Evolutionary conservation across 1,284 basidiomycete species (phyloP).

Genomic region (Rhodotorula sp.): DNA sequence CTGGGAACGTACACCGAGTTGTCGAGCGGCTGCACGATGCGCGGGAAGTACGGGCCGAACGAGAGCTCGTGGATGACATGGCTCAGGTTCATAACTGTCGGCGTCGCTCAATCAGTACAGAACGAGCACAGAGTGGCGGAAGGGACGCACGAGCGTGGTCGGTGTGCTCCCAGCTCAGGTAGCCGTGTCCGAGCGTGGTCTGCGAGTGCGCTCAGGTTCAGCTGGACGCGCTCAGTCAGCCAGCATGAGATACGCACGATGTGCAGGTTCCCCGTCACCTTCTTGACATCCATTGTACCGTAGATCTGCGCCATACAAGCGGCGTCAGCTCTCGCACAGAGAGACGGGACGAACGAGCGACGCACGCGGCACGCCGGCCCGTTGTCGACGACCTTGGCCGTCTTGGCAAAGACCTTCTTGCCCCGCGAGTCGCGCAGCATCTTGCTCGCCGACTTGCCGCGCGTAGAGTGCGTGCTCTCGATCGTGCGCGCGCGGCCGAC

Average conservation of each 20-base stretch:
- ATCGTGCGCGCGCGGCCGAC: constrained; percentile 75
- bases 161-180: constrained; percentile 80
- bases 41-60: constrained; percentile 93
- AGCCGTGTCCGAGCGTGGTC: constrained; percentile 92
- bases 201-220: constrained; percentile 1
- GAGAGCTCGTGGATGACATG: constrained; percentile 97
- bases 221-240: not conserved
- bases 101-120: no score
- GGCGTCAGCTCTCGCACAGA: constrained; percentile 51
- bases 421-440: constrained; percentile 39
- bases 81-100: constrained; percentile 89
- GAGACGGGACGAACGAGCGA: constrained; percentile 60
- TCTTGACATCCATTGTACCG: constrained; percentile 81
- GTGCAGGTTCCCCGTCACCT: constrained; percentile 69
- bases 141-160: constrained; percentile 69
- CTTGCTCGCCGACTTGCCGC: constrained; percentile 37
- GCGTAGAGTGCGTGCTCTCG: constrained; percentile 8
- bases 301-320: constrained; percentile 72
- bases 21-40: constrained; percentile 91
- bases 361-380: constrained; percentile 48
- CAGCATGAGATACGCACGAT: constrained; percentile 41
- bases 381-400: constrained; percentile 47
- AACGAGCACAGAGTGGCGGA: not conserved
- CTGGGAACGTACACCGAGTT: constrained; percentile 58
- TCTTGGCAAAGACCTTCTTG: constrained; percentile 45